These are phyloP conservation scores for Hanseniaspora uvarum DNA, from an alignment of 1,139 yeast genomes.

Conservation along the genomic window DNA sequence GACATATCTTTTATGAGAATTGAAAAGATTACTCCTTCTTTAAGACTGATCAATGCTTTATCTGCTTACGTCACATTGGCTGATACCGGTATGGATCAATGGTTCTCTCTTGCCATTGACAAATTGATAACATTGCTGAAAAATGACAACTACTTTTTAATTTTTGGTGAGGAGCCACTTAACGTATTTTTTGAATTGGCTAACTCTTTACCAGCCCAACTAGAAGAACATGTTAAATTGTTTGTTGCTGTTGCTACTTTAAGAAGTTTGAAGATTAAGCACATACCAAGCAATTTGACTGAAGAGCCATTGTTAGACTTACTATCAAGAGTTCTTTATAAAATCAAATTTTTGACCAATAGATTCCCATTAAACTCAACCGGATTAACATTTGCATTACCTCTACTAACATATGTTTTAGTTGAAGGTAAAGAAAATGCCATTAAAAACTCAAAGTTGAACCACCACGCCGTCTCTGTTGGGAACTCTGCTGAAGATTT, in stretches of 20 bases:
- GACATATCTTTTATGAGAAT: constrained; percentile 33
- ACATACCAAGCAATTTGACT: constrained; percentile 37
- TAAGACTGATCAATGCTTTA: constrained; percentile 46
- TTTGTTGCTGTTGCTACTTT: constrained; percentile 61
- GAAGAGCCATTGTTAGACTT: constrained; percentile 47
- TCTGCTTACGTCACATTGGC: constrained; percentile 42
- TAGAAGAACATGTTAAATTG: constrained; percentile 39
- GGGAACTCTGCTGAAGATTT: constrained; percentile 42
- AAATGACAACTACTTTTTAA: constrained; percentile 31
- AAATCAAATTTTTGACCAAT: constrained; percentile 64
- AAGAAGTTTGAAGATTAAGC: constrained; percentile 40
- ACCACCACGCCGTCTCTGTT: constrained; percentile 33
- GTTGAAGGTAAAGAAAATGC: constrained; percentile 51
- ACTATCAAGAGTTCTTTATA: constrained; percentile 58
- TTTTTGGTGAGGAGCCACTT: constrained; percentile 36
- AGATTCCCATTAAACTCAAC: constrained; percentile 60
- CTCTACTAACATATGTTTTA: constrained; percentile 55
- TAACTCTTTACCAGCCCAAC: constrained; percentile 37
- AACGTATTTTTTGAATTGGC: constrained; percentile 40
- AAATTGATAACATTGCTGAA: constrained; percentile 38
- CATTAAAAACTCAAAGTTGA: constrained; percentile 37
- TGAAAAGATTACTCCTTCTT: constrained; percentile 35
- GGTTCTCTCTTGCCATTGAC: constrained; percentile 62
- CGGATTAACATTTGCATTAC: constrained; percentile 63
- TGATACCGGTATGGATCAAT: constrained; percentile 56